Evolutionary conservation across 140 eudicot species (phyloP), one percentile per base, ranked within the genome.

Genomic region (Senecio squalidus): DNA sequence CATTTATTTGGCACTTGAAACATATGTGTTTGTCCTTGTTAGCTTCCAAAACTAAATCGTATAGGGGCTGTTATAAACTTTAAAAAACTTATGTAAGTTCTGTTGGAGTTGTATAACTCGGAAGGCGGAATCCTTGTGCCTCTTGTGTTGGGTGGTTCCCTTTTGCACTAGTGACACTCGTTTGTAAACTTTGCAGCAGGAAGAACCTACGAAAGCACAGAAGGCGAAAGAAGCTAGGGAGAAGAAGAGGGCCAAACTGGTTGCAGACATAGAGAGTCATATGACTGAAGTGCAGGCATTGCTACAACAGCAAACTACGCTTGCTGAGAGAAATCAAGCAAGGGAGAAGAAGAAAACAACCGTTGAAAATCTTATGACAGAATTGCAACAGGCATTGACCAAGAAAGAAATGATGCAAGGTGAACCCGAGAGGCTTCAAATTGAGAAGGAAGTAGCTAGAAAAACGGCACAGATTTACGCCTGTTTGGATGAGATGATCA

Each of bases 171-270:
- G 15, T 36, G 14, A 36, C 43, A 11, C 4, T 36, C n/a, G n/a
- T 13, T 36, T 36, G 43, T 36, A 36, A 36, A 9, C 60, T 11
- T 39, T 52, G 43, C 57, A 65, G 71, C 13, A 23, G 11, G 18
- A 4, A 16, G 14, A 60, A 24, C 62, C 62, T 25, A 39, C 62
- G 13, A 65, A 54, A 53, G 62, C 62, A 65, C 52, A 52, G 71
- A 52, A 18, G 15, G 62, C 33, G 14, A 52, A 65, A 52, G 40
- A 52, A 17, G 71, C 53, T 24, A 65, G 61, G 41, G 70, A 28
- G 30, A 51, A 39, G 38, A 52, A 25, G n/a, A n/a, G n/a, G 41
- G 70, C 70, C 39, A 34, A 64, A 38, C 11, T 11, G 43, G n/a
- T 40, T 27, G 22, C 43, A 5, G 71, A 65, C 6, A 7, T 65